Base-by-base conservation (phyloP, 2,329 filamentous ascomycete species). In the Stemphylium lycopersici region DNA sequence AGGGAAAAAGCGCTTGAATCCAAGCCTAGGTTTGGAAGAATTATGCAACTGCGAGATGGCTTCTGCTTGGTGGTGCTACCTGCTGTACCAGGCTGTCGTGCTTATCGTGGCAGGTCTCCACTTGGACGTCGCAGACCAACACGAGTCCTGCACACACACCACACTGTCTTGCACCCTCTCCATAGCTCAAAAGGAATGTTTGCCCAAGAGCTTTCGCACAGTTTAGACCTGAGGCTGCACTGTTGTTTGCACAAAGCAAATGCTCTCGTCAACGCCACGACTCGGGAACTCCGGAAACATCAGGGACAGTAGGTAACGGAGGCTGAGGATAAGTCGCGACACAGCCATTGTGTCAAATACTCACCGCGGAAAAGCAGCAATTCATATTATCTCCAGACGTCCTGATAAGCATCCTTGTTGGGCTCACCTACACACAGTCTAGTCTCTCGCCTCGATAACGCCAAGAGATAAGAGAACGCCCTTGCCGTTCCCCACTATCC, bases 391-490 rank as follows among this genome's bases (percentile, higher is more conserved):
- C 62, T 65, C 15, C 15, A 57, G 48, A 48, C 44, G 52, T 51
- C 56, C 41, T 69, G 70, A 73, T 70, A 73, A 72, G 67, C 34
- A 61, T 58, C 59, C 52, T 53, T 60, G 59, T 60, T 60, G 56
- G 58, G 63, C 32, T 45, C 46, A 33, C 46, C 45, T 52, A 53
- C 38, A 48, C 48, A 48, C 34, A 46, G 58, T 55, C 59, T 66
- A 61, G 66, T 52, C 60, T 49, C 61, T 56, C 59, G 57, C 47
- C 57, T 57, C 41, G 58, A 48, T 46, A 52, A 34, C 57, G 66
- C 66, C 67, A 70, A 72, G 69, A 73, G 70, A 73, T 73, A 73
- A 73, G 70, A 65, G 55, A 68, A 63, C 62, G 67, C 66, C 68
- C 57, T 56, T 63, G 54, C 65, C 59, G 67, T 63, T 61, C 69